Base-by-base conservation (phyloP, 2,329 filamentous ascomycete genomes). In the Chalaropsis thielavioides region DNA sequence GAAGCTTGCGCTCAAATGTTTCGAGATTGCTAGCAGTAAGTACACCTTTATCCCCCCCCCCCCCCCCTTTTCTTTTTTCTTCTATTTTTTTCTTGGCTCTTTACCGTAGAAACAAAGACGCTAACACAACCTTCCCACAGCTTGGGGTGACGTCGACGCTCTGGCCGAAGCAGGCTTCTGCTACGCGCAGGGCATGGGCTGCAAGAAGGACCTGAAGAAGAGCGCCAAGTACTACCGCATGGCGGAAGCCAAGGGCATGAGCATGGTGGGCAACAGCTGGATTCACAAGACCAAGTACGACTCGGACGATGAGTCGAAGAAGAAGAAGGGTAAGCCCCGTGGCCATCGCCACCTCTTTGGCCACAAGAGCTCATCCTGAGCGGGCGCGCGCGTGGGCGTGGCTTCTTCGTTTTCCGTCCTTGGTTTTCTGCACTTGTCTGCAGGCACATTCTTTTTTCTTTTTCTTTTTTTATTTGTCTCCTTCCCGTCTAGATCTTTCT, bases 241-340 rank as follows among this genome's bases (percentile, higher is more conserved):
- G 78, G 94, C 94, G 5, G 94, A 96, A 74, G 85, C 87, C 27
- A 94, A 94, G 76, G 94, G 94, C 6, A 92, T 96, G 80, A 95
- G 85, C 75, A 97, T 97, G 91, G 88, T 96, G 65, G 94, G 94
- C 64, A 97, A 97, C 74, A 96, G 91, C 79, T 99, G 94, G 92
- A 97, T 97, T 70, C 92, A 96, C 79, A 97, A 97, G 75, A 78
- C 90, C 66, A 97, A 97, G 73, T 97, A 97, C 74, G 84, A 87
- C 67, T 88, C 90, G 31, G 83, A 87, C 44, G 78, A 75, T 62
- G 72, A 75, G 66, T 74, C 74, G 67, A 89, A 87, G 74, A 89
- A 89, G 73, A 72, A 79, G 49, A 83, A 87, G 67, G 89, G 87
- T 75, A 92, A 92, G 76, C 90, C 88, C 35, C 84, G 86, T 68